A percentile compares a stretch with the other conserved stretches of the same genome.
Conservation (phyloP, 257 asterid species). For the Euphrasia confusa region DNA sequence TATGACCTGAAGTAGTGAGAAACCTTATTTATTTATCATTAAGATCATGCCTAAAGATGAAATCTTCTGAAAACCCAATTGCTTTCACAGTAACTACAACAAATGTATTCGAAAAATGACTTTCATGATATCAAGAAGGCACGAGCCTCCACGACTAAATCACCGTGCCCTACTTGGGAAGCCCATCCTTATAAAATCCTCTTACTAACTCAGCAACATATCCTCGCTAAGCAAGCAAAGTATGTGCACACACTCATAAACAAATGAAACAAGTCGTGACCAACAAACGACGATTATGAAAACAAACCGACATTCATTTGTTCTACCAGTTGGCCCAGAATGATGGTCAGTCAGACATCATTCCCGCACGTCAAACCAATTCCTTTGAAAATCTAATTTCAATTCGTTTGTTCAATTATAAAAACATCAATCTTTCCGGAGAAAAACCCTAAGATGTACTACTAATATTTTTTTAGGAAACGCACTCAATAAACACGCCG, state of each 20-base stretch:
- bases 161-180: neutral
- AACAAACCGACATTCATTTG: neutral
- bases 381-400: slow-evolving; percentile 1
- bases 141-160: neutral
- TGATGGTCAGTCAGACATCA: neutral
- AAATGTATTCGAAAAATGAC: neutral
- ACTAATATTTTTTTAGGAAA: neutral
- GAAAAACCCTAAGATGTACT: neutral
- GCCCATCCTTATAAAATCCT: neutral
- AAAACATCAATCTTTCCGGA: neutral
- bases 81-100: neutral
- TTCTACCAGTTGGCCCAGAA: neutral
- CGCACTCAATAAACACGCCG: neutral
- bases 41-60: neutral
- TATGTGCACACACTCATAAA: slow-evolving; percentile 1
- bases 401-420: no score
- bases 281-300: neutral
- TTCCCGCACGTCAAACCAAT: neutral
- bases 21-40: neutral
- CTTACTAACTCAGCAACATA: neutral
- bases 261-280: neutral
- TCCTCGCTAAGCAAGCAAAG: neutral
- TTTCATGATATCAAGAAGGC: neutral
- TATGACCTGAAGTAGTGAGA: neutral
- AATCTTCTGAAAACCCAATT: neutral